Evolutionary conservation across 2,329 filamentous ascomycete genomes (phyloP), one percentile per base, ranked within the genome.

Genomic region (Hypoxylon rubiginosum): DNA sequence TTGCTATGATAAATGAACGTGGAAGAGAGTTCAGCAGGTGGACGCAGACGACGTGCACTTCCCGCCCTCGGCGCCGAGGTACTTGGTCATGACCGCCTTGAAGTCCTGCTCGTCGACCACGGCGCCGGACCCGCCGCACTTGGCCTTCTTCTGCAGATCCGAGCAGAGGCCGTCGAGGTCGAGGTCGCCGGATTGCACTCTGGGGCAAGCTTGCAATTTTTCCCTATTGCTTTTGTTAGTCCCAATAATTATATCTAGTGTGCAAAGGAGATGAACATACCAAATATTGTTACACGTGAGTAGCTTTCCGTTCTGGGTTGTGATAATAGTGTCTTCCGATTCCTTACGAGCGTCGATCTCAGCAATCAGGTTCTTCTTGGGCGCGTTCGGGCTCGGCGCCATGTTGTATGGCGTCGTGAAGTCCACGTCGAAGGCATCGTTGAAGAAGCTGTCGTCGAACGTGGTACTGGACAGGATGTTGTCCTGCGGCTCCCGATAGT

Each of bases 161-260:
- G 91, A 92, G 82, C 96, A 99, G 24, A 99, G 86, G 34, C 91
- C 90, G 76, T 99, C 96, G 52, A 99, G 91, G 72, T 99, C 96
- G 70, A 98, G 93, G 72, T 97, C 94, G 72, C 94, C 94, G 62
- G 88, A 92, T 76, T 94, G 92, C 72, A 97, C 96, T 77, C 92
- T 94, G 65, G 93, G 90, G 79, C 94, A 97, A 36, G 87, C 88
- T 82, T 97, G 93, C 21, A 97, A 81, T 81, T 93, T 93, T 79
- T 97, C 94, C 96, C 95, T 97, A 76, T 62, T 45, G 45, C 8
- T 11, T 15, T 21, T 68, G 78, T 90, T 77, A 88, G 84, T 26
- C n/a, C n/a, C 4, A 6, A 19, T 6, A 6, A 49, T n/a, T 1
- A 17, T n/a, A 51, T 36, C 15, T 11, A 34, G 55, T n/a, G 2